phyloP scores from a whole-genome alignment of 148 eudicot species.

The Rhododendron henanense region DNA sequence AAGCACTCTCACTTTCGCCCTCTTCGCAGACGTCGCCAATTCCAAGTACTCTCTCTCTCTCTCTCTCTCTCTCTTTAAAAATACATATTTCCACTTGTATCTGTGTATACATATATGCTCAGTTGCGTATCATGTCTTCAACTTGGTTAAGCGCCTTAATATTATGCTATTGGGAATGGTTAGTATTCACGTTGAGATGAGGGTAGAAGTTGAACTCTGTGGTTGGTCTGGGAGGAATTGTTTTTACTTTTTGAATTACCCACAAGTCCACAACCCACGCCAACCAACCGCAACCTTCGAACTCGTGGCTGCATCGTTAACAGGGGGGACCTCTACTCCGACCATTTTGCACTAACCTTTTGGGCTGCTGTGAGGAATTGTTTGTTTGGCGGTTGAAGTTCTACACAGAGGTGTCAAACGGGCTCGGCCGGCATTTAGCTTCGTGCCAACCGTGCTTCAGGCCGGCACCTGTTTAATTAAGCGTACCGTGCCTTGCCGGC shows the following conservation, averaged over 20 bases:
- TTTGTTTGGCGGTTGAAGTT: not conserved
- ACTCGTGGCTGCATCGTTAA: not conserved
- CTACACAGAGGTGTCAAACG: too few relatives aligned
- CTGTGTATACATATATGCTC: not conserved
- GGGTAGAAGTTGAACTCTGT: not conserved
- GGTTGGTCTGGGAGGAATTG: not conserved
- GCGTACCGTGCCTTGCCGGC: too few relatives aligned
- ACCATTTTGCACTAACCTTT: not conserved
- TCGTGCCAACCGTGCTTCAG: too few relatives aligned
- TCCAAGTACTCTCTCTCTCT: constrained; percentile 47
- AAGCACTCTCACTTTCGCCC: constrained; percentile 49
- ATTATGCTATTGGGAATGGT: not conserved
- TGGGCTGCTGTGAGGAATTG: not conserved
- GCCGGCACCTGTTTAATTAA: too few relatives aligned
- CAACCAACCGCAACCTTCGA: not conserved
- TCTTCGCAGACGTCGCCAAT: constrained; percentile 67
- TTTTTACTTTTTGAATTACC: too few relatives aligned
- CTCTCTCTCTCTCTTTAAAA: not conserved
- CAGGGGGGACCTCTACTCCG: not conserved
- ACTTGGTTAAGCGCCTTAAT: not conserved
- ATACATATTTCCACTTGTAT: not conserved
- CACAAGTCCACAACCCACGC: too few relatives aligned
- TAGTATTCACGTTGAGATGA: not conserved
- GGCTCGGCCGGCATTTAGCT: not conserved
- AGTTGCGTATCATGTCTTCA: not conserved